phyloP scores from a whole-genome alignment of 495 filamentous ascomycete genomes.

The Hypoxylon crocopeplum region DNA sequence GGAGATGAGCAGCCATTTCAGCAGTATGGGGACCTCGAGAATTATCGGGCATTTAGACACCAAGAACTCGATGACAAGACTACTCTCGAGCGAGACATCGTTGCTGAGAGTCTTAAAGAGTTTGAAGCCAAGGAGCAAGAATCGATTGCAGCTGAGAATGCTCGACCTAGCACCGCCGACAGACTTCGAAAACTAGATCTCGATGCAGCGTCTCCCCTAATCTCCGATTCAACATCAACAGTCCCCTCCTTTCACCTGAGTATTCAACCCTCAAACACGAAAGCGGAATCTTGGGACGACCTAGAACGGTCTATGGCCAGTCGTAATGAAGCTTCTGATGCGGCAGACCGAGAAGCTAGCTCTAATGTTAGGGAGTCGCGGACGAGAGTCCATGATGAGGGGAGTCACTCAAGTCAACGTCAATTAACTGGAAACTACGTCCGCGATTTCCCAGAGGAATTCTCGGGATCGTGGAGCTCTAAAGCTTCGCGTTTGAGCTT shows the following conservation, averaged over 20 bases:
- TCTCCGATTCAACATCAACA: neutral
- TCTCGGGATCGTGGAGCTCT: constrained; percentile 45
- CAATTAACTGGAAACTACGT: constrained; percentile 51
- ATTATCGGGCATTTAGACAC: constrained; percentile 33
- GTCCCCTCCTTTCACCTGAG: neutral
- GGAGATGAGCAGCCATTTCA: constrained; percentile 32
- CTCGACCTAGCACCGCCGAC: constrained; percentile 16
- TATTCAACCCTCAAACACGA: neutral
- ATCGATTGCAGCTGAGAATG: neutral
- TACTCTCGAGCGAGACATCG: constrained; percentile 24
- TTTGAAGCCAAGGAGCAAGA: constrained; percentile 35
- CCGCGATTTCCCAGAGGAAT: constrained; percentile 56
- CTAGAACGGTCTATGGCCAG: constrained; percentile 15
- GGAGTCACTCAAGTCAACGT: constrained; percentile 6
- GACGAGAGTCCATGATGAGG: constrained; percentile 4
- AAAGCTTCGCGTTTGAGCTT: constrained; percentile 2
- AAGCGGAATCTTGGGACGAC: constrained; percentile 3
- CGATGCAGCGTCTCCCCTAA: neutral
- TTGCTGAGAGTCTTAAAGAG: constrained; percentile 38
- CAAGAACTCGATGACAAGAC: constrained; percentile 24
- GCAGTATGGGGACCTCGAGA: constrained; percentile 41
- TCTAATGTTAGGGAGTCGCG: constrained; percentile 33
- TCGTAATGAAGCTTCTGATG: constrained; percentile 19
- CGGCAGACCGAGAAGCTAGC: constrained; percentile 30
- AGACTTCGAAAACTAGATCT: constrained; percentile 8